These are phyloP conservation scores for Ogataea saltuana DNA, from an alignment of 805 yeast genomes.

Conservation along the genomic window DNA sequence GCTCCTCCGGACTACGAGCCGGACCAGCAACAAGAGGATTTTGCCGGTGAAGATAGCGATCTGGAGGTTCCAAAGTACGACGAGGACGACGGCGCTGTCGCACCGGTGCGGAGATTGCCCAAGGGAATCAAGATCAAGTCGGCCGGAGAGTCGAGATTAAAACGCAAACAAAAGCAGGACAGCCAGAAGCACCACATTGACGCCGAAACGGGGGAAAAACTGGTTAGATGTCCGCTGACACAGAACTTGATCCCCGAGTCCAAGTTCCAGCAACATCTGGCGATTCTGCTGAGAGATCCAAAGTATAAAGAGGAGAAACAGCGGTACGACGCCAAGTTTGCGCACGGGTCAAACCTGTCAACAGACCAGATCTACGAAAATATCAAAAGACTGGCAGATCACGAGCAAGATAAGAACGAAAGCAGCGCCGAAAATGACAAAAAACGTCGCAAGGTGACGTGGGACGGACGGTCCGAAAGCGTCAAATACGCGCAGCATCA, in stretches of 20 bases:
- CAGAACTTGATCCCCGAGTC: constrained; percentile 68
- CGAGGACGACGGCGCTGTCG: neutral
- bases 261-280: constrained; percentile 70
- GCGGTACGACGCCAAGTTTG: constrained; percentile 58
- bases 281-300: constrained; percentile 73
- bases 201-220: constrained; percentile 26
- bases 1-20: constrained; percentile 42
- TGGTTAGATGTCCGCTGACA: constrained; percentile 78
- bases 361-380: constrained; percentile 61
- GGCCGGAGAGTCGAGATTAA: constrained; percentile 68
- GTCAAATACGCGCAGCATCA: constrained; percentile 24
- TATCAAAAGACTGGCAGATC: constrained; percentile 43
- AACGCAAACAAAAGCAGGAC: constrained; percentile 28
- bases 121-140: constrained; percentile 66
- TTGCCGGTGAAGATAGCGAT: constrained; percentile 5
- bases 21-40: constrained; percentile 6
- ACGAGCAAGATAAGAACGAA: too few relatives aligned
- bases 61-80: constrained; percentile 16
- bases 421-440: neutral
- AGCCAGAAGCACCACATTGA: constrained; percentile 10
- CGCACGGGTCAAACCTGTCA: constrained; percentile 30
- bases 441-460: constrained; percentile 33
- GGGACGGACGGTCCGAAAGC: constrained; percentile 38
- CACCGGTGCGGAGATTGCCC: constrained; percentile 14
- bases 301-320: constrained; percentile 68